Percentiles rank a stretch among this genome's conserved stretches.
Conservation (phyloP, 768 basidiomycete genomes). For the Suillus tomentosus region DNA sequence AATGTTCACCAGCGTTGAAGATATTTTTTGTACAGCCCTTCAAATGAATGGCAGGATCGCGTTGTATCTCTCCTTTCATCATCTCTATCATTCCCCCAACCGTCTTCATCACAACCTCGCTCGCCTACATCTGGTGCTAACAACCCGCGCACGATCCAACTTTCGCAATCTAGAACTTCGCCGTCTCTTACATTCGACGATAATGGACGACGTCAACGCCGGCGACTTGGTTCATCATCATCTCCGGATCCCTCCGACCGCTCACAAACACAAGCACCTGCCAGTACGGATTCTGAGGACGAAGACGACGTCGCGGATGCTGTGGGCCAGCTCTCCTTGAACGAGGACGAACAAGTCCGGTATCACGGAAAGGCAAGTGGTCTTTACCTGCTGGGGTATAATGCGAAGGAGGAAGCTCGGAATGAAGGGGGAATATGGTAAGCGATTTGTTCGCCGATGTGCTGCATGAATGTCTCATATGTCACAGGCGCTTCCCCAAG, state of each 20-base stretch:
- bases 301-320: constrained; percentile 62
- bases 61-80: constrained; percentile 39
- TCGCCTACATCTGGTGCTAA: not conserved
- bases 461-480: constrained; percentile 23
- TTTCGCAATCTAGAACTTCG: constrained; percentile 16
- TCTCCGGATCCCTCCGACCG: constrained; percentile 18
- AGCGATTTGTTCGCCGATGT: constrained; percentile 22
- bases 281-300: constrained; percentile 36
- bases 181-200: constrained; percentile 24
- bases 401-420: constrained; percentile 60
- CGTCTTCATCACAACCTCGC: constrained; percentile 8
- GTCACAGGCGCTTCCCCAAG: constrained; percentile 76
- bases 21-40: constrained; percentile 51
- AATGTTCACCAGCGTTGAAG: constrained; percentile 9
- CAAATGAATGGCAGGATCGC: constrained; percentile 82
- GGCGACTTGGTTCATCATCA: constrained; percentile 45
- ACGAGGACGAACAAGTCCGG: constrained; percentile 83
- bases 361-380: constrained; percentile 89
- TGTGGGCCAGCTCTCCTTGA: constrained; percentile 83
- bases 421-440: constrained; percentile 80
- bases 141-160: constrained; percentile 17
- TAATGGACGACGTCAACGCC: constrained; percentile 49
- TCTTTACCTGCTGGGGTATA: constrained; percentile 67
- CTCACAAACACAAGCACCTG: constrained; percentile 14
- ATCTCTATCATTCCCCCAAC: constrained; percentile 20